Conservation (phyloP, 2,329 filamentous ascomycete species). For the Ophiosphaerella narmari region DNA sequence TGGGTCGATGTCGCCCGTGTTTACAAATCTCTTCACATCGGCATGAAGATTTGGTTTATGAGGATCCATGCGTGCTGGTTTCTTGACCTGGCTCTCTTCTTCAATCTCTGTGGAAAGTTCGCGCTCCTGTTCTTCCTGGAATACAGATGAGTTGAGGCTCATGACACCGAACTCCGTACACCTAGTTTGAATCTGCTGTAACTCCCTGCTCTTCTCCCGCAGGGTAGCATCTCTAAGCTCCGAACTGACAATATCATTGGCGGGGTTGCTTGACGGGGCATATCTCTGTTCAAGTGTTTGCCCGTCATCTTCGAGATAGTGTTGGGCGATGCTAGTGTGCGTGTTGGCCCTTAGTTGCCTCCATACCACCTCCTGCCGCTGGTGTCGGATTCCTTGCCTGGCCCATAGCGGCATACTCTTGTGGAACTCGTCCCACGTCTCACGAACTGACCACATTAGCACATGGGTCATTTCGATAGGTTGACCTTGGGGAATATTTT, state of each 20-base stretch:
- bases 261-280: slow-evolving; percentile 34
- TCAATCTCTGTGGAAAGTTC: slow-evolving; percentile 69
- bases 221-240: slow-evolving; percentile 11
- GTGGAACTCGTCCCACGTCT: slow-evolving; percentile 58
- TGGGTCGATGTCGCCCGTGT: slow-evolving; percentile 34
- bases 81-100: slow-evolving; percentile 60
- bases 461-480: slow-evolving; percentile 59
- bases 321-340: slow-evolving; percentile 29
- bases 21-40: slow-evolving; percentile 50
- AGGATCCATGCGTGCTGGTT: slow-evolving; percentile 50
- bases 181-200: slow-evolving; percentile 22
- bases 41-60: slow-evolving; percentile 50
- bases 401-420: slow-evolving; percentile 64
- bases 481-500: neutral
- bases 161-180: slow-evolving; percentile 32
- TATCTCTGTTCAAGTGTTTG: slow-evolving; percentile 60
- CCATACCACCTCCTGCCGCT: slow-evolving; percentile 44
- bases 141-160: slow-evolving; percentile 39
- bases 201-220: slow-evolving; percentile 13
- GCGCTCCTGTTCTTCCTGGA: slow-evolving; percentile 71
- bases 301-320: slow-evolving; percentile 61
- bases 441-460: slow-evolving; percentile 62
- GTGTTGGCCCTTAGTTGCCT: slow-evolving; percentile 19
- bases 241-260: slow-evolving; percentile 1
- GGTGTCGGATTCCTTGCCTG: slow-evolving; percentile 60